Base-by-base conservation (phyloP, 2,329 filamentous ascomycete species). In the Microdochium trichocladiopsis region DNA sequence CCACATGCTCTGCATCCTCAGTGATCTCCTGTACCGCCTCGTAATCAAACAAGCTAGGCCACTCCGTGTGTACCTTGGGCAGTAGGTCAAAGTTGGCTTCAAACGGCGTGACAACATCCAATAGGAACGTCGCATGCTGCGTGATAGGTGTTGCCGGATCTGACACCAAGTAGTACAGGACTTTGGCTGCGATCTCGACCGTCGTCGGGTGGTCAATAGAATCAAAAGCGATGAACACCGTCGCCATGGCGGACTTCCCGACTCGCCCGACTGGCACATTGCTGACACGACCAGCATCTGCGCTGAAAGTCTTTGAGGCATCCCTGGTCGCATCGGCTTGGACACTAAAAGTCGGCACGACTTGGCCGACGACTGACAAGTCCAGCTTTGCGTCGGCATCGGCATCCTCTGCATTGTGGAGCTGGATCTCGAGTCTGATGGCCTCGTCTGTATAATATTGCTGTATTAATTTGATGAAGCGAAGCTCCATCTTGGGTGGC, bases 61-160 rank as follows among this genome's bases (percentile, higher is more conserved):
- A 99, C 49, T 87, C 85, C 0, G 79, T 69, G 66, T 96, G 87
- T 3, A 96, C 75, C 10, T 87, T 81, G 11, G 94, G 91, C 12
- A 86, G 78, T 56, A 97, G 83, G 56, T 95, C 90, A 66, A 95
- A 96, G 62, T 88, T 94, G 16, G 91, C 89, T 69, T 96, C 91
- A 61, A 99, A 97, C 0, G 93, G 90, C 49, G 84, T 86, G 51
- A 90, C 83, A 52, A 96, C 79, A 36, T 83, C 80, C 4, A 97
- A 68, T 51, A 86, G 84, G 37, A 88, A 78, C 1, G 82, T 77
- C 22, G 87, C 71, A 2, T 79, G 82, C 67, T 95, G 93, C 36
- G 85, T 83, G 37, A 97, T 87, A 1, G 87, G 85, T 1, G 91
- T 96, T 50, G 88, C 86, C 1, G 84, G 74, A 63, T 97, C 92